These are phyloP conservation scores for Phaeolepiota aurea DNA, from an alignment of 768 basidiomycete genomes.

Conservation along the genomic window DNA sequence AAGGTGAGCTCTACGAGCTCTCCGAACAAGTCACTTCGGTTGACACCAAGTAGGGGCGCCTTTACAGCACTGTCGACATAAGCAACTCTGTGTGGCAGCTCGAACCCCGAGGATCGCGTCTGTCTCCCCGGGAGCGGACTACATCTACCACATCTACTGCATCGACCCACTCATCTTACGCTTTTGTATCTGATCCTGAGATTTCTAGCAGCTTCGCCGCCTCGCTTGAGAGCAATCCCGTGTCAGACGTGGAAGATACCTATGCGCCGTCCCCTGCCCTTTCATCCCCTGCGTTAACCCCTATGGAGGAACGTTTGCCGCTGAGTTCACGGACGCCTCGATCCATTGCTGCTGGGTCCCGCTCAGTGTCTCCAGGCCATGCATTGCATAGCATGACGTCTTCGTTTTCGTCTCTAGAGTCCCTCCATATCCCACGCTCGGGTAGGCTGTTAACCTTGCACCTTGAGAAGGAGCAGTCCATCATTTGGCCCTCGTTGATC, in stretches of 20 bases:
- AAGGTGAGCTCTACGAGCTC: conserved; percentile 40
- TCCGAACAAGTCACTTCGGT: neutral
- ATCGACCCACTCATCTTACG: conserved; percentile 76
- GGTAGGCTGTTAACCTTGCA: conserved; percentile 73
- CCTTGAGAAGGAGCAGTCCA: conserved; percentile 70
- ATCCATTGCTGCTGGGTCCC: conserved; percentile 31
- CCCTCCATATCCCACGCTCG: conserved; percentile 45
- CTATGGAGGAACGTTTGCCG: conserved; percentile 43
- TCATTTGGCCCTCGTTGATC: conserved; percentile 78
- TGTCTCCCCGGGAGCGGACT: conserved; percentile 60
- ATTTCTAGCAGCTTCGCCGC: conserved; percentile 82
- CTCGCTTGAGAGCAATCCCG: conserved; percentile 66
- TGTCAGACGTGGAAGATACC: conserved; percentile 64
- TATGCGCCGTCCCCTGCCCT: conserved; percentile 45
- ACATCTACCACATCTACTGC: conserved; percentile 67
- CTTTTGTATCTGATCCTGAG: conserved; percentile 76
- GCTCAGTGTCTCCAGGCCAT: conserved; percentile 49
- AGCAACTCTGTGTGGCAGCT: conserved; percentile 72
- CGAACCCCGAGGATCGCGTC: conserved; percentile 51
- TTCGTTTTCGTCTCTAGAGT: conserved; percentile 76
- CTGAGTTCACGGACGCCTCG: conserved; percentile 19
- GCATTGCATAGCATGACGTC: conserved; percentile 51
- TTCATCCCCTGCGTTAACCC: conserved; percentile 53
- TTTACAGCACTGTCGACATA: conserved; percentile 64
- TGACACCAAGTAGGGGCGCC: conserved; percentile 43